Percentiles rank a stretch among this genome's conserved stretches.
phyloP scores from a whole-genome alignment of 352 stramenopile species.

The Nothophytophthora sp. region DNA sequence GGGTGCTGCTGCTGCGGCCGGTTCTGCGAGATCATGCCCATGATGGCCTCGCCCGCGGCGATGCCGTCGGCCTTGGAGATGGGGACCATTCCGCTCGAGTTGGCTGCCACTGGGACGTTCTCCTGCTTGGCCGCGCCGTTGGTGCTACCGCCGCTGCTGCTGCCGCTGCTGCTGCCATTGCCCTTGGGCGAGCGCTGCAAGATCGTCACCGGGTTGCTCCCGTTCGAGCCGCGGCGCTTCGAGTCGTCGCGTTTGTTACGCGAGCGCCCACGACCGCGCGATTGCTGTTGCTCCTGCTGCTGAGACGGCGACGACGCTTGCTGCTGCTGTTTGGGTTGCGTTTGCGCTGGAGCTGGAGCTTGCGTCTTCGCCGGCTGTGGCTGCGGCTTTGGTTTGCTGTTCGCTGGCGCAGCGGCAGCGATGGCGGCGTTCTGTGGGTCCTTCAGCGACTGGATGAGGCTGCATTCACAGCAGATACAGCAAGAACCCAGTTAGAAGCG shows the following conservation, averaged over 20 bases:
- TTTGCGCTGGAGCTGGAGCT: no score
- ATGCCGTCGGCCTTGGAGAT: conserved; percentile 84
- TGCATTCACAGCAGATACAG: conserved; percentile 19
- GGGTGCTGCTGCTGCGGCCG: conserved; percentile 33
- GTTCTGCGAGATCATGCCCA: conserved; percentile 79
- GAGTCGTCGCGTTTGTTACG: conserved; percentile 57
- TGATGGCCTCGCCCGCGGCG: conserved; percentile 76
- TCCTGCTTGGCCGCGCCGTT: conserved; percentile 31
- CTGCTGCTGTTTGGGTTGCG: conserved; percentile 25
- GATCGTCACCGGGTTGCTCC: conserved; percentile 49
- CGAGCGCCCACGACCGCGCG: conserved; percentile 48
- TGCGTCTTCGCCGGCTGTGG: no score
- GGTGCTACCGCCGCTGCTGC: conserved; percentile 16
- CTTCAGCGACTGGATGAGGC: conserved; percentile 67
- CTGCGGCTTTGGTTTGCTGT: conserved; percentile 33
- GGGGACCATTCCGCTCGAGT: conserved; percentile 47
- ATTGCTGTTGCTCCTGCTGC: conserved; percentile 35
- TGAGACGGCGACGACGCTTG: conserved; percentile 34
- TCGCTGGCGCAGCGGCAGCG: conserved; percentile 11
- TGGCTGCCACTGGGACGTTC: conserved; percentile 7
- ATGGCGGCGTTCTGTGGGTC: conserved; percentile 27
- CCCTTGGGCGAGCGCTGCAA: conserved; percentile 57
- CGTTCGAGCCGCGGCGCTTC: conserved; percentile 31
- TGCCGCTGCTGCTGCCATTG: conserved; percentile 29
- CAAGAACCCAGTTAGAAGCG: conserved; percentile 4